These are phyloP conservation scores for Ploettnerulaceae sp. DNA, from an alignment of 2,329 filamentous ascomycete species.

Conservation along the genomic window DNA sequence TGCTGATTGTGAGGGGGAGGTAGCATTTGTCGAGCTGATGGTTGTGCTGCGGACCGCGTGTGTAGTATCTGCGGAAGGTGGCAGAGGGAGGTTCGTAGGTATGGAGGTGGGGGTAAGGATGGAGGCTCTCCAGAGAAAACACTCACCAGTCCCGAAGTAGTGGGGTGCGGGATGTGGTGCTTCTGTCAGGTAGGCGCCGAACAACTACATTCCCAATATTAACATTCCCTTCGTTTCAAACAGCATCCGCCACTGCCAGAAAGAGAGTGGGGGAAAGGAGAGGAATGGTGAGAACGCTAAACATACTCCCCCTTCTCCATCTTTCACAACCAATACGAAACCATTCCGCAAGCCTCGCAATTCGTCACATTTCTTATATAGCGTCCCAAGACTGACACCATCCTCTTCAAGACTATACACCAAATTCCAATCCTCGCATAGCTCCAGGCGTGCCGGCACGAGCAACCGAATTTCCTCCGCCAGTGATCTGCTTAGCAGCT, in stretches of 20 bases:
- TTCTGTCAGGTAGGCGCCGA: slow-evolving; percentile 93
- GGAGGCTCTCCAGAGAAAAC: slow-evolving; percentile 81
- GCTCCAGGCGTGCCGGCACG: slow-evolving; percentile 78
- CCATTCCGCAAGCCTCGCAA: slow-evolving; percentile 69
- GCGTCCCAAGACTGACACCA: slow-evolving; percentile 77
- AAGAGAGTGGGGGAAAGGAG: too few species aligned
- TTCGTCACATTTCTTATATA: slow-evolving; percentile 74
- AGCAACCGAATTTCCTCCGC: slow-evolving; percentile 92
- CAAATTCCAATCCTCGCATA: slow-evolving; percentile 81
- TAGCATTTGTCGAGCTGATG: slow-evolving; percentile 34
- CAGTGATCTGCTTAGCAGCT: slow-evolving; percentile 65
- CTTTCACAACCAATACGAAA: slow-evolving; percentile 83
- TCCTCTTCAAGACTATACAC: slow-evolving; percentile 89
- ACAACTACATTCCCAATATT: slow-evolving; percentile 49
- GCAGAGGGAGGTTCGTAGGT: slow-evolving; percentile 53
- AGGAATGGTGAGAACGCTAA: too few species aligned
- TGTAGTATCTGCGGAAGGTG: slow-evolving; percentile 62
- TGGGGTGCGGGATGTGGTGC: slow-evolving; percentile 73
- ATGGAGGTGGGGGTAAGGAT: slow-evolving; percentile 50
- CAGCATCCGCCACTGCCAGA: too few species aligned
- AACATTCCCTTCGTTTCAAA: slow-evolving; percentile 1
- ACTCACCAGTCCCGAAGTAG: slow-evolving; percentile 95
- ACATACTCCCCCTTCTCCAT: slow-evolving; percentile 67
- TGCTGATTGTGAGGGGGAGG: slow-evolving; percentile 18
- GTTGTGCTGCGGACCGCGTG: slow-evolving; percentile 58